phyloP scores from a whole-genome alignment of 1,284 basidiomycete species.

The Cutaneotrichosporon mucoides region DNA sequence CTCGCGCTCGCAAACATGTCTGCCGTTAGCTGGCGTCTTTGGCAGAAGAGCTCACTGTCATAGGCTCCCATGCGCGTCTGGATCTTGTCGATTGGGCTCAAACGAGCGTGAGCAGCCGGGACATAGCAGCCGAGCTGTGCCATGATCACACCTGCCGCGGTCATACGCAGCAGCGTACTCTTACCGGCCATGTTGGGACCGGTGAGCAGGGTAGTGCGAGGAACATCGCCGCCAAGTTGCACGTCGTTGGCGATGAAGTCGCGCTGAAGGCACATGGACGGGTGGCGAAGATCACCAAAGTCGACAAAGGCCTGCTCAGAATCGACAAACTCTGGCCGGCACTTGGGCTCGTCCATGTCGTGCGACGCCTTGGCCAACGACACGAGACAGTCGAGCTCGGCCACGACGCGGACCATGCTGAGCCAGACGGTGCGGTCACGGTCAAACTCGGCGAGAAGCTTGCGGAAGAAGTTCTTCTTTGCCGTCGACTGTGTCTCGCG shows the following conservation, averaged over 20 bases:
- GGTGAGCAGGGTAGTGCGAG: slow-evolving; percentile 82
- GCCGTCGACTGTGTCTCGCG: slow-evolving; percentile 75
- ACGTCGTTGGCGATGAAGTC: slow-evolving; percentile 95
- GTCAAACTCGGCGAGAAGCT: slow-evolving; percentile 82
- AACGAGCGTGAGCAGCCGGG: slow-evolving; percentile 73
- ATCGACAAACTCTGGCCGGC: slow-evolving; percentile 82
- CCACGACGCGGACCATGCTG: slow-evolving; percentile 64
- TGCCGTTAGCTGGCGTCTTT: slow-evolving; percentile 9
- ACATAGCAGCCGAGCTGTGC: slow-evolving; percentile 98
- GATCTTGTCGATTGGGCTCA: slow-evolving; percentile 89
- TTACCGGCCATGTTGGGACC: slow-evolving; percentile 83
- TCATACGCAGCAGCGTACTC: slow-evolving; percentile 85
- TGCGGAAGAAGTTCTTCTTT: slow-evolving; percentile 74
- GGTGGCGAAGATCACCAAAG: slow-evolving; percentile 80
- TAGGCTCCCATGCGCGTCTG: slow-evolving; percentile 98
- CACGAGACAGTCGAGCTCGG: slow-evolving; percentile 90
- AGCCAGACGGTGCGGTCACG: slow-evolving; percentile 74
- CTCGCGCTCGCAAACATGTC: slow-evolving; percentile 91
- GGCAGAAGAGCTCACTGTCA: slow-evolving; percentile 56
- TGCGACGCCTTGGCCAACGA: slow-evolving; percentile 85
- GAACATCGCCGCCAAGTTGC: slow-evolving; percentile 64
- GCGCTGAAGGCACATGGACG: slow-evolving; percentile 66
- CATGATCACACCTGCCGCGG: slow-evolving; percentile 92
- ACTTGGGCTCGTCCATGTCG: slow-evolving; percentile 86
- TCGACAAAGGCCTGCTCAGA: slow-evolving; percentile 71